A percentile compares a stretch with the other conserved stretches of the same genome.
phyloP scores from a whole-genome alignment of 345 rosid species.

The Lagerstroemia speciosa region DNA sequence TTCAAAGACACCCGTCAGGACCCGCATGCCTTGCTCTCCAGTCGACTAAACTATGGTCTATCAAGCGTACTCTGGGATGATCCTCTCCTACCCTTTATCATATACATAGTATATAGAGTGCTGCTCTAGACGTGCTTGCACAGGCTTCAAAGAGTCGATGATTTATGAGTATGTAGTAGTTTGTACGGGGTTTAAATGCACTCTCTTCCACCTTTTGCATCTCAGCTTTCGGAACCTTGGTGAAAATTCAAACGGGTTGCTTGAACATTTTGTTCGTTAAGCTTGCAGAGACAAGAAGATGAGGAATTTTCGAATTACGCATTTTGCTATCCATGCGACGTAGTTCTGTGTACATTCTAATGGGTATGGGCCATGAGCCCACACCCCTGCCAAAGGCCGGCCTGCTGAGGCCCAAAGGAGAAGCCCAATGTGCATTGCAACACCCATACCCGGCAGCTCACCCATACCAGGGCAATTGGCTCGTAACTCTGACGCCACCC shows the following conservation, averaged over 20 bases:
- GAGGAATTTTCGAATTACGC: not conserved
- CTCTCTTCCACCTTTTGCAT: not conserved
- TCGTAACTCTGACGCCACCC: slow-evolving; percentile 61
- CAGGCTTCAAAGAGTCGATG: not conserved
- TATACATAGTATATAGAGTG: not conserved
- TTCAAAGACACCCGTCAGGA: slow-evolving; percentile 93
- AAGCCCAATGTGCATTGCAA: too few relatives aligned
- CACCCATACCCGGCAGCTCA: too few relatives aligned
- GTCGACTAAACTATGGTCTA: slow-evolving; percentile 21
- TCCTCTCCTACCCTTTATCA: not conserved
- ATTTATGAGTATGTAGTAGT: not conserved
- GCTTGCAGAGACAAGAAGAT: slow-evolving; percentile 2
- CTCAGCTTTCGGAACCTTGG: slow-evolving; percentile 1
- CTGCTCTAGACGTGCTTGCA: not conserved
- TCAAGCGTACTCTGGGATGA: not conserved
- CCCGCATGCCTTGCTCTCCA: slow-evolving; percentile 47
- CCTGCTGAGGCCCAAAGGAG: too few relatives aligned
- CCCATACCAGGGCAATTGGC: too few relatives aligned
- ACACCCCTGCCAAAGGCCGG: too few relatives aligned
- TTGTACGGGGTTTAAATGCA: not conserved
- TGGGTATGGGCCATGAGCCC: too few relatives aligned
- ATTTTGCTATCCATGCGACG: not conserved
- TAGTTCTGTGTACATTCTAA: not conserved
- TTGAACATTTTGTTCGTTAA: slow-evolving; percentile 6
- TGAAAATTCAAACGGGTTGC: not conserved